Evolutionary conservation across 2,329 filamentous ascomycete species (phyloP), one percentile per base, ranked within the genome.

Genomic region (Clarireedia hainanense): DNA sequence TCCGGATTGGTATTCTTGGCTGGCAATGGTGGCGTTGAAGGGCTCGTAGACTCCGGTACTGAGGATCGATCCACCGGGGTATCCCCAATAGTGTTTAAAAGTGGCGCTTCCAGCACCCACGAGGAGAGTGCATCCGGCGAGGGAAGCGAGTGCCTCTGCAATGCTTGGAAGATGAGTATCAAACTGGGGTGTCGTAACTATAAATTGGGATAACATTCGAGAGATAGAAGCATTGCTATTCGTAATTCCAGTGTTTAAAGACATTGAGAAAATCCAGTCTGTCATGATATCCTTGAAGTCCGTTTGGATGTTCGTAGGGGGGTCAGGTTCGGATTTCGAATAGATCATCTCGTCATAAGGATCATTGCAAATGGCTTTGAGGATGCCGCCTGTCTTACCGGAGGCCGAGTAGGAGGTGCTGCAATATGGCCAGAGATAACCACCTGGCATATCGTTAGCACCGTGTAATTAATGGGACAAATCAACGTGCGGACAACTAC

Each of bases 61-160:
- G 5, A 85, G 69, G 2, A 70, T 62, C 3, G 26, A 4, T 3
- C 56, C 20, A 24, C 1, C 50, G 0, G 68, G 66, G 60, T 80
- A 77, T 10, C 72, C 70, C 76, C 80, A 86, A 52, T 70, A 76
- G 39, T 81, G 79, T 0, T 76, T 73, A 64, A 86, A 89, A 0
- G 85, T 83, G 0, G 84, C 72, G 55, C 80, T 75, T 7, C 80
- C 70, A 2, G 82, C 72, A 7, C 80, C 76, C 45, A 84, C 74
- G 7, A 91, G 75, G 0, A 91, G 69, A 0, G 86, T 89, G 37
- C 80, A 84, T 4, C 82, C 81, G 0, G 80, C 79, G 63, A 91
- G 76, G 0, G 89, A 86, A 0, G 88, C 86, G 0, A 94, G 68
- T 0, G 85, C 84, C 69, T 94, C 89, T 0, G 82, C 84, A n/a